Evolutionary conservation across 495 filamentous ascomycete genomes (phyloP), one percentile per base, ranked within the genome.

Genomic region (Patellaria atrata): DNA sequence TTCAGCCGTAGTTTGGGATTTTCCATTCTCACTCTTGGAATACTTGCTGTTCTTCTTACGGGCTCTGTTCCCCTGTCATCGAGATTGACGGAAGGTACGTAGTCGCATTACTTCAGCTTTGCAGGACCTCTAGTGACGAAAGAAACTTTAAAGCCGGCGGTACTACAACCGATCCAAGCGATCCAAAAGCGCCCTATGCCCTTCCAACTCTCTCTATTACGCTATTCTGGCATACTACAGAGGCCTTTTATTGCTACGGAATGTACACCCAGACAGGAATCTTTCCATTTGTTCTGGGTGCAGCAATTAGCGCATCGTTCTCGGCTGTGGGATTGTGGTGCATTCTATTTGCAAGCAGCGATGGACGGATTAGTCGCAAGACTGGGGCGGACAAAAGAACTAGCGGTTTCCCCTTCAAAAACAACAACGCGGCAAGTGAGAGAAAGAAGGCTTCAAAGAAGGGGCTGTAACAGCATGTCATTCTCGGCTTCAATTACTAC

Each of bases 401-500:
- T 10, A 71, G 76, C 38, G 77, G 79, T 17, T 92, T 76, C 49
- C 84, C 83, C n/a, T 91, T 86, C 48, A 70, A 65, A 48, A 91
- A 87, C 51, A 60, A 63, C 45, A 73, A 76, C 53, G 71, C 70
- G 30, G 67, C n/a, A n/a, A n/a, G 63, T 30, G 78, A 75, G 59
- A 70, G 63, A 40, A 45, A 45, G 57, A 64, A 62, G 50, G 46
- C 40, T 15, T 61, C 51, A 32, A 61, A 60, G 51, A 68, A 63
- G 51, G 35, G 30, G 30, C 13, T 31, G 39, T 41, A 18, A 30
- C 6, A 35, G 6, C n/a, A n/a, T n/a, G n/a, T n/a, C n/a, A n/a
- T 31, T 31, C 8, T 14, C 8, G 7, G 8, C 28, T 8, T 9
- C 10, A 9, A 26, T 26, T 26, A 26, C n/a, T 26, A 26, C 23